Evolutionary conservation across 495 filamentous ascomycete genomes (phyloP), one percentile per base, ranked within the genome.

Genomic region (Podospora australis): DNA sequence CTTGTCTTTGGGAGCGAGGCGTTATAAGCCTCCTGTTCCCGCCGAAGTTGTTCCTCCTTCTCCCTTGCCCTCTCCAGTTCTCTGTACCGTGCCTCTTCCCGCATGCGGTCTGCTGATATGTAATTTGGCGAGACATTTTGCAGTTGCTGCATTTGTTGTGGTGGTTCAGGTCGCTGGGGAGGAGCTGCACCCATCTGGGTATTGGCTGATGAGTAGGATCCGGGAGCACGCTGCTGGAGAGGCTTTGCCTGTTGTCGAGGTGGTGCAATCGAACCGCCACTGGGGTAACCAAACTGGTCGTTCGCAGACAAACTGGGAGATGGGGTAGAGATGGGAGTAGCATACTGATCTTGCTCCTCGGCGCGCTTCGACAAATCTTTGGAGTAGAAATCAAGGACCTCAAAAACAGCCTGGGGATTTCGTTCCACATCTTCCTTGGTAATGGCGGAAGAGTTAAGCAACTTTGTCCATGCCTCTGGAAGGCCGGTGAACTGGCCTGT

Each of bases 401-500:
- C 92, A 45, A 97, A 89, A 16, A 98, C 92, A 17, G 91, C 94
- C 66, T 96, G 87, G n/a, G 92, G 92, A 56, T 97, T 96, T 60
- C 90, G 88, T 69, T 91, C 84, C 68, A 96, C 95, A 65, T 98
- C 92, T 56, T 96, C 92, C 67, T 94, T 92, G 22, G 92, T 96
- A 57, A 98, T 94, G 24, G 92, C 92, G 3, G 92, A 97, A 9
- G 88, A 86, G 46, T 88, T 96, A 56, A 98, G 73, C 25, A 98
- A 75, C 64, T 90, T 90, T 53, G 92, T 92, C 92, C 92, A 98
- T 73, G 97, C 94, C 19, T 87, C 81, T 2, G 92, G 92, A 45
- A 98, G 68, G 16, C 94, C 92, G 16, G 90, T 85, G 55, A 98
- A 98, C 44, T 87, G 88, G 20, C 94, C 94, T 9, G 87, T 91